Base-by-base conservation (phyloP, 2,329 filamentous ascomycete genomes). In the Cladosporium phlei region DNA sequence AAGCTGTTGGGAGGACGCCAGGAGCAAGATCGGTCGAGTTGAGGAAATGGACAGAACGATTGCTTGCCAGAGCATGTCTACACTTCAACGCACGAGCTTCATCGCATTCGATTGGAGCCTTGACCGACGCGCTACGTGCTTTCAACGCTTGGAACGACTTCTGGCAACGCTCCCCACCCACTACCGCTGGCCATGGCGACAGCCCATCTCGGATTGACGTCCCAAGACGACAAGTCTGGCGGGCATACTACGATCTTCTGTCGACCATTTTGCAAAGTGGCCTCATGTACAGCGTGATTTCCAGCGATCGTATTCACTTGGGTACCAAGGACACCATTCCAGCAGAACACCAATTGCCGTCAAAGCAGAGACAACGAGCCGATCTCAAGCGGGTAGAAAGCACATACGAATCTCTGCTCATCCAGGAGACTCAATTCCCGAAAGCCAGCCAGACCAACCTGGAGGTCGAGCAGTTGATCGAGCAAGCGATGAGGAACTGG, bases 401-500 rank as follows among this genome's bases (percentile, higher is more conserved):
- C 2, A 78, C 83, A 7, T 97, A 94, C 62, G 89, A 96, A 65
- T 76, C 76, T 12, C 72, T 93, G 3, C 71, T 98, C 20, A 74
- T 96, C 3, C 78, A 77, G 47, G 88, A 94, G 62, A 86, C 86
- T 0, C 75, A 77, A 21, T 98, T 98, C 57, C 93, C 93, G 0
- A 85, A 82, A 56, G 90, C 93, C 0, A 84, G 86, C 32, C 82
- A 93, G 58, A 76, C 80, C 42, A 88, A 90, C 48, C 72, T 78
- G 34, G 86, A 91, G 60, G 79, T 97, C 2, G 91, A 97, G 63
- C 71, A 73, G 7, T 97, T 93, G 75, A 82, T 89, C 16, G 79
- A 86, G 52, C 77, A 84, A 45, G 85, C 88, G 8, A 83, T 95
- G 61, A 75, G 73, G 54, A 97, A 97, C 63, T 98, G 93, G 93